Percentiles rank a stretch among this genome's conserved stretches.
Conservation (phyloP, 2,329 filamentous ascomycete genomes). For the Nigrospora osmanthi region DNA sequence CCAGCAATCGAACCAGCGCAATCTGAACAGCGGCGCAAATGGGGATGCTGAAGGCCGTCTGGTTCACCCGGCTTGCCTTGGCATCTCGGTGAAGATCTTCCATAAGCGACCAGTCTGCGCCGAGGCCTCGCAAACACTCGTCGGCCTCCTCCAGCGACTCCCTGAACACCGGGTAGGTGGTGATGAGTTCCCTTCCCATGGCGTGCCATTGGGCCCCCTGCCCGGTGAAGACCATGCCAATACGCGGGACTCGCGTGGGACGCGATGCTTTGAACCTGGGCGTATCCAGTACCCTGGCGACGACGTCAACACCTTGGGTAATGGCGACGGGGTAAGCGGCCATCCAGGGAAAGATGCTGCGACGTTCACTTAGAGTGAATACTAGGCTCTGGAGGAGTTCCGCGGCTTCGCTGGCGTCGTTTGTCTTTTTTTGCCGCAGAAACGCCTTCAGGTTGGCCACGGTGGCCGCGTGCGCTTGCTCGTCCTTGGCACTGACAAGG, state of each 20-base stretch:
- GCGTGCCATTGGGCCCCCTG: conserved; percentile 14
- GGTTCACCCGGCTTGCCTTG: conserved; percentile 6
- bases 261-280: neutral
- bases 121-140: neutral
- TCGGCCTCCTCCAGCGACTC: conserved; percentile 5
- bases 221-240: conserved; percentile 18
- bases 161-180: conserved; percentile 9
- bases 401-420: too few species aligned
- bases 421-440: neutral
- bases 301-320: neutral
- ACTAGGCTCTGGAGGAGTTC: neutral
- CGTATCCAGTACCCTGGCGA: neutral
- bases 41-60: neutral
- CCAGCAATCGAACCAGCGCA: neutral
- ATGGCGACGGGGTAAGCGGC: neutral
- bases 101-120: neutral
- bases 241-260: neutral
- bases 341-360: neutral
- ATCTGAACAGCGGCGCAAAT: neutral
- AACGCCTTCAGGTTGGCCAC: neutral
- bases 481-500: neutral
- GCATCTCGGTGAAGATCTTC: conserved; percentile 8
- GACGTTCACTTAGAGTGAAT: neutral
- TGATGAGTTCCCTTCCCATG: conserved; percentile 13
- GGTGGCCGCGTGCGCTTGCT: neutral